phyloP scores from a whole-genome alignment of 225 moss, liverwort and hornwort species.

The Sphagnum tenellum region DNA sequence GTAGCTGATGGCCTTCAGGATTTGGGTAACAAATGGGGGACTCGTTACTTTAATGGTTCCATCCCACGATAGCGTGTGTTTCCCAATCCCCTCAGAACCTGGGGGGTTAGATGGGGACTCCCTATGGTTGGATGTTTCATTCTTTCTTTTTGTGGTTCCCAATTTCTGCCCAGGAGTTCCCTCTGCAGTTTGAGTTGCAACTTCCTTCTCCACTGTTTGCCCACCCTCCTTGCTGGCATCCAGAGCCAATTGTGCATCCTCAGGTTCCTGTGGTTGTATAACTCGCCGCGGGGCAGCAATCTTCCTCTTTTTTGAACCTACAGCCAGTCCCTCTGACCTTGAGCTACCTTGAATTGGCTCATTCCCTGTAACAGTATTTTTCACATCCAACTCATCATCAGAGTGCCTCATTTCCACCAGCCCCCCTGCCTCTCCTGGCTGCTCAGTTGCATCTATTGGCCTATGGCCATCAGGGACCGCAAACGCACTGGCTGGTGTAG shows the following conservation, averaged over 20 bases:
- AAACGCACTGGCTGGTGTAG: conserved; percentile 10
- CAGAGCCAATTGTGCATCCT: conserved; percentile 8
- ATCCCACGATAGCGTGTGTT: conserved; percentile 26
- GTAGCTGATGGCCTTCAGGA: conserved; percentile 42
- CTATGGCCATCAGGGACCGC: conserved; percentile 14
- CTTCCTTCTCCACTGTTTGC: conserved; percentile 11
- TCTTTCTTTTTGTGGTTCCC: conserved; percentile 4
- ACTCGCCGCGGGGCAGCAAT: conserved; percentile 39
- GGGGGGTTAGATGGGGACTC: conserved; percentile 23
- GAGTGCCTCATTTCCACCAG: background rate
- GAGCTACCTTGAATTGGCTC: conserved; percentile 13
- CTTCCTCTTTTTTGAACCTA: conserved; percentile 40
- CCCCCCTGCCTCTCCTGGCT: background rate
- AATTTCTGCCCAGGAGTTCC: conserved; percentile 12
- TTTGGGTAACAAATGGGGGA: conserved; percentile 27
- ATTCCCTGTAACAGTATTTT: too few relatives aligned
- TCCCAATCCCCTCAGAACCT: conserved; percentile 30
- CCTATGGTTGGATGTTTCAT: conserved; percentile 25
- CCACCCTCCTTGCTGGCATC: background rate
- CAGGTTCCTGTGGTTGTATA: conserved; percentile 7
- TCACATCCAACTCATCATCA: too few relatives aligned
- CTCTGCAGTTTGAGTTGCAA: conserved; percentile 7
- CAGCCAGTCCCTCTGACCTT: conserved; percentile 19
- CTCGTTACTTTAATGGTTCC: conserved; percentile 7
- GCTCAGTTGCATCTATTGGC: conserved; percentile 13